Evolutionary conservation across 805 yeast species (phyloP).

Genomic region (Saccharomycopsis fodiens): DNA sequence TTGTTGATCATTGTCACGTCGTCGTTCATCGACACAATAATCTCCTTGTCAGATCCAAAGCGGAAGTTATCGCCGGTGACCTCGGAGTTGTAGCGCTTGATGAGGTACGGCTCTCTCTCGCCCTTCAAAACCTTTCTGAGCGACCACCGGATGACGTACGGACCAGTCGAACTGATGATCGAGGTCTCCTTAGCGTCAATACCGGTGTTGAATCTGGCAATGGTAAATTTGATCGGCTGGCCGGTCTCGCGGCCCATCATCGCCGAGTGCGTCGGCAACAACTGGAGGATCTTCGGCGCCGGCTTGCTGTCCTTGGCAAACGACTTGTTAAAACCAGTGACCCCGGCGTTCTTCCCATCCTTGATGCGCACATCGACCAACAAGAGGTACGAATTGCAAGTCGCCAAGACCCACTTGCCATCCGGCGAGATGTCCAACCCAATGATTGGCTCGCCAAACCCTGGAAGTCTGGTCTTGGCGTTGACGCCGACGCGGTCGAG

Average conservation of each 20-base stretch:
- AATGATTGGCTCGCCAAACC: slow-evolving; percentile 66
- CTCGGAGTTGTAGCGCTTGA: slow-evolving; percentile 51
- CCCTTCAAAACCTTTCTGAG: slow-evolving; percentile 50
- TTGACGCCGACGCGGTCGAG: slow-evolving; percentile 65
- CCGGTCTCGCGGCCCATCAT: slow-evolving; percentile 45
- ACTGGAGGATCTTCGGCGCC: slow-evolving; percentile 55
- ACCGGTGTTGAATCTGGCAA: slow-evolving; percentile 73
- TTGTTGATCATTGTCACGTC: slow-evolving; percentile 68
- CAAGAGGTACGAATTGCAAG: slow-evolving; percentile 65
- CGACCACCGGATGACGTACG: slow-evolving; percentile 77
- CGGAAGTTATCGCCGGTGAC: slow-evolving; percentile 75
- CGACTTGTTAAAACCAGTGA: slow-evolving; percentile 54
- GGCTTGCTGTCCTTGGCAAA: slow-evolving; percentile 64
- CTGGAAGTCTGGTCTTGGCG: slow-evolving; percentile 76
- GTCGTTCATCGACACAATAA: slow-evolving; percentile 65
- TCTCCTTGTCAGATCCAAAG: slow-evolving; percentile 62
- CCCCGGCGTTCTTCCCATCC: slow-evolving; percentile 52
- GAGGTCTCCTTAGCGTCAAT: slow-evolving; percentile 54
- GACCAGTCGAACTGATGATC: slow-evolving; percentile 74
- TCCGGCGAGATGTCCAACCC: slow-evolving; percentile 69
- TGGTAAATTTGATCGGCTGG: slow-evolving; percentile 50
- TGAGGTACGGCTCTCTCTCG: slow-evolving; percentile 48
- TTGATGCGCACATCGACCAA: slow-evolving; percentile 61
- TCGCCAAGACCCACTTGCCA: slow-evolving; percentile 77
- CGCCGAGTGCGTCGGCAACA: slow-evolving; percentile 67